These are phyloP conservation scores for Xylaria flabelliformis DNA, from an alignment of 495 filamentous ascomycete species.

Conservation along the genomic window DNA sequence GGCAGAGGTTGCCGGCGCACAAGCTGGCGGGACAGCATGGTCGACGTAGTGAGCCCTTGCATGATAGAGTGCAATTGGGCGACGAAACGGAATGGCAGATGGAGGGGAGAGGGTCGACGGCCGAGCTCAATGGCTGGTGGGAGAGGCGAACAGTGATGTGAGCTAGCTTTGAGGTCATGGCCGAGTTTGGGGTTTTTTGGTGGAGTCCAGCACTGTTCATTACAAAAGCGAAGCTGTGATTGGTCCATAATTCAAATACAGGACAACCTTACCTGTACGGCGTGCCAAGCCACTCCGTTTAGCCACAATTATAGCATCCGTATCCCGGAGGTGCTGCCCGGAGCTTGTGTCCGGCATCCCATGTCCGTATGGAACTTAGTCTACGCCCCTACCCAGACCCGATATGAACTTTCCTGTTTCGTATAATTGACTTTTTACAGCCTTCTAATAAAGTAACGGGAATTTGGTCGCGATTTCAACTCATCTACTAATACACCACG, in stretches of 20 bases:
- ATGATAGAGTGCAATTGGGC: conserved; percentile 40
- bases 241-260: conserved; percentile 30
- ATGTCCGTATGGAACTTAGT: too few relatives aligned
- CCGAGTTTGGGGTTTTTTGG: conserved; percentile 38
- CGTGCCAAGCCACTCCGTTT: neutral
- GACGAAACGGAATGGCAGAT: conserved; percentile 6
- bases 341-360: too few relatives aligned
- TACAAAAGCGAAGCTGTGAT: conserved; percentile 41
- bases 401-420: neutral
- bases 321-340: neutral
- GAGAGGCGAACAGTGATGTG: conserved; percentile 26
- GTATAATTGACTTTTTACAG: neutral
- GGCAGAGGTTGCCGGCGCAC: conserved; percentile 38
- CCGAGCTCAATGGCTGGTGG: conserved; percentile 29
- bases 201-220: conserved; percentile 36
- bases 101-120: conserved; percentile 29
- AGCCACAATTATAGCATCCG: neutral
- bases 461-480: neutral
- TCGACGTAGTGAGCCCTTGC: conserved; percentile 44
- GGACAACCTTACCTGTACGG: neutral
- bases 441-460: neutral
- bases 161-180: conserved; percentile 36
- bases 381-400: too few relatives aligned
- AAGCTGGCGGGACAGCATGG: conserved; percentile 49
- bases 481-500: neutral